Conservation (phyloP, 2,329 filamentous ascomycete species). For the Pseudogymnoascus sp. region DNA sequence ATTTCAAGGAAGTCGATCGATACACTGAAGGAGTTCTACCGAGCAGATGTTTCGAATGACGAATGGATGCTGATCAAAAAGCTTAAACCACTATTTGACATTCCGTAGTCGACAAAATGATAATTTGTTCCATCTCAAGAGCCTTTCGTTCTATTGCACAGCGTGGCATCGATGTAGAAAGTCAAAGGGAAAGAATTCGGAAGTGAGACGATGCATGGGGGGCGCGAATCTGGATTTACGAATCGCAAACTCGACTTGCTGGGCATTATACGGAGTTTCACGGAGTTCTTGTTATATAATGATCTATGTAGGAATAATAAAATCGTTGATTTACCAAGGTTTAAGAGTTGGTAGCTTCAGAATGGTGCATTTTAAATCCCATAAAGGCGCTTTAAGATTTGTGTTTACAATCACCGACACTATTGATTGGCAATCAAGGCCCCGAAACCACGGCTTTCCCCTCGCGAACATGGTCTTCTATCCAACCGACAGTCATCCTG, state of each 20-base stretch:
- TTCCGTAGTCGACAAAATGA: conserved; percentile 33
- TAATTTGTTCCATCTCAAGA: conserved; percentile 1
- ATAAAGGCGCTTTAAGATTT: not conserved
- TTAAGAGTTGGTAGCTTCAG: not conserved
- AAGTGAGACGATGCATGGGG: not conserved
- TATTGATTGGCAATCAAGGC: not conserved
- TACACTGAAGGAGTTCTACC: conserved; percentile 91
- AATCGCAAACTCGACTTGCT: not conserved
- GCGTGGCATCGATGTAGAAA: conserved; percentile 14
- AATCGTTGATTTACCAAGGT: not conserved
- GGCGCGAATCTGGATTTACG: not conserved
- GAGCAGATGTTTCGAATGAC: conserved; percentile 76
- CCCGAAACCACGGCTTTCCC: not conserved
- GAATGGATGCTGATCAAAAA: conserved; percentile 95
- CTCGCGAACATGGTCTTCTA: not conserved
- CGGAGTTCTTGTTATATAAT: not conserved
- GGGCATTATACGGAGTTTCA: not conserved
- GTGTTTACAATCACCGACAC: not conserved
- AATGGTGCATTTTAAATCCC: not conserved
- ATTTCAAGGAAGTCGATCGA: conserved; percentile 87
- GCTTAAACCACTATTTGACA: conserved; percentile 89
- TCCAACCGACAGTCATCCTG: conserved; percentile 9
- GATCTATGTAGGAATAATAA: conserved; percentile 7
- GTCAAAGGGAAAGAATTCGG: not conserved
- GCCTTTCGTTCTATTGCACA: not conserved